A percentile compares a stretch with the other conserved stretches of the same genome.
phyloP scores from a whole-genome alignment of 208 protist genomes.

The Leishmania gerbilli region DNA sequence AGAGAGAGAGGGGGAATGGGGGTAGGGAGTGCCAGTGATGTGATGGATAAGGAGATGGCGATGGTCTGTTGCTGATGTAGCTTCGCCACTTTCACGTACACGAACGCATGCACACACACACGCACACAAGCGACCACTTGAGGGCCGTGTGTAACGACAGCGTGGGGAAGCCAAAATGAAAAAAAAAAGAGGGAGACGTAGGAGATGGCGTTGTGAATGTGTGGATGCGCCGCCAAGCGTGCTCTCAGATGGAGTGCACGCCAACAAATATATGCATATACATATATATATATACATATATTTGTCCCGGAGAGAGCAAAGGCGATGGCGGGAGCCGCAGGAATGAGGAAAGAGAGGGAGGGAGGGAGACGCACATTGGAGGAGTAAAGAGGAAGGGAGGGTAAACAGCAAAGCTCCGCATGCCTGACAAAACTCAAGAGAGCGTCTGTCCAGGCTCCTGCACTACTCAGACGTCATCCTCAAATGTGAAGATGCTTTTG shows the following conservation, averaged over 20 bases:
- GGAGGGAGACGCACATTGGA: neutral
- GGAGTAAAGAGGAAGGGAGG: neutral
- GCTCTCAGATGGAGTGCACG: neutral
- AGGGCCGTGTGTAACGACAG: neutral
- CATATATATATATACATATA: too few species aligned
- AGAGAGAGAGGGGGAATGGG: neutral
- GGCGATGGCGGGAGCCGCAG: neutral
- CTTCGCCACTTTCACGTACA: neutral
- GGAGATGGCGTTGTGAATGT: neutral
- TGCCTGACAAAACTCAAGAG: neutral
- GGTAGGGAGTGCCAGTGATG: neutral
- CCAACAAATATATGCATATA: neutral
- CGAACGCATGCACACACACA: neutral
- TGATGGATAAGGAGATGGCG: neutral
- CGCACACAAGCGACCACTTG: slow-evolving; percentile 1
- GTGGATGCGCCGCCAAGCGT: neutral
- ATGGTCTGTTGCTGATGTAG: neutral
- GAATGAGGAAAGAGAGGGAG: neutral
- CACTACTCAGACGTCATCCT: neutral
- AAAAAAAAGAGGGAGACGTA: neutral
- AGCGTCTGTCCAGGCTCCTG: neutral
- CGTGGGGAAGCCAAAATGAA: neutral
- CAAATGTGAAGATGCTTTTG: neutral
- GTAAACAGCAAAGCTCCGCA: neutral
- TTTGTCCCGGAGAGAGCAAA: slow-evolving; percentile 6